Evolutionary conservation across 2,329 filamentous ascomycete genomes (phyloP), one percentile per base, ranked within the genome.

Genomic region (Penicillium italicum): DNA sequence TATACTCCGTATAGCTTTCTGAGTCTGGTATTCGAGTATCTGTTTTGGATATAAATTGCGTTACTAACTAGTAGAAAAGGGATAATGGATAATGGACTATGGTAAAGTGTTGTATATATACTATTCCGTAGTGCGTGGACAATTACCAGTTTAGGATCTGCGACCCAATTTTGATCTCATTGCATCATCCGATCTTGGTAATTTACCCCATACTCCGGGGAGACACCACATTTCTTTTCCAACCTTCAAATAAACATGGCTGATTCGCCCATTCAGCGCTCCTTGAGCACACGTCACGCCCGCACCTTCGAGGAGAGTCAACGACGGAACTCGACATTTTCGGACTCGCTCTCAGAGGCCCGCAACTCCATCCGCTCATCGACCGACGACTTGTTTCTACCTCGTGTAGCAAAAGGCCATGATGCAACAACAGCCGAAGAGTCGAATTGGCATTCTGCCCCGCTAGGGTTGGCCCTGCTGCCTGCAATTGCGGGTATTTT

Each of bases 401-500:
- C 78, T 69, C 86, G 74, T 75, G 84, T 62, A 63, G 61, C 53
- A 36, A 76, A 61, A 64, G 70, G 64, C 47, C 51, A 53, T 24
- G 61, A 64, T 53, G 59, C 66, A 7, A 71, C 73, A 28, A 12
- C 45, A 33, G 14, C 37, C 2, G 84, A 87, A 36, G 78, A 83
- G 50, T 88, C 88, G 1, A 80, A 85, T 58, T 90, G 91, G 83
- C 86, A 94, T 58, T 89, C 86, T 2, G 78, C 89, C n/a, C 91
- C 93, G 1, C 77, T 97, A 33, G 87, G 85, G 0, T 88, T 96
- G 69, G 92, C 91, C 3, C 80, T 97, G 45, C 76, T 97, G 14
- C 93, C 93, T 3, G 91, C 92, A 1, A 70, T 96, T n/a, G 90
- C 85, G 0, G 93, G 92, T 0, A 75, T 95, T 46, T 78, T 97